Conservation (phyloP, 352 stramenopile genomes). For the Peronospora farinosa region DNA sequence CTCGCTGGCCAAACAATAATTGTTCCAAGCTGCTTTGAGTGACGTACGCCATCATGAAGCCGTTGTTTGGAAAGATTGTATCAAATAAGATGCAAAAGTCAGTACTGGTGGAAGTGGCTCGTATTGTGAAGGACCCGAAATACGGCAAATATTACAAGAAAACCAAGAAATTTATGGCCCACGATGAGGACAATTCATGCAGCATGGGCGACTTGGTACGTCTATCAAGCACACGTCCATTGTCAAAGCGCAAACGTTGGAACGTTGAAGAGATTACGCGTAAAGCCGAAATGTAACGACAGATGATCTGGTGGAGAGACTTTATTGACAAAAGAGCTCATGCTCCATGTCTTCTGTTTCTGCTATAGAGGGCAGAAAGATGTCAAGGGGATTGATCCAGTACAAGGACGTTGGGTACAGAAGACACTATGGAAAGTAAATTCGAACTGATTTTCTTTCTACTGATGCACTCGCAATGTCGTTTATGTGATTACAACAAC, state of each 20-base stretch:
- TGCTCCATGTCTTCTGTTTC: too few relatives aligned
- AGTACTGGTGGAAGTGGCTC: conserved; percentile 91
- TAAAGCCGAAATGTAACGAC: conserved; percentile 74
- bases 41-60: conserved; percentile 54
- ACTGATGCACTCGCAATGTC: conserved; percentile 7
- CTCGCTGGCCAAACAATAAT: conserved; percentile 23
- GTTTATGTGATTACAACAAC: too few relatives aligned
- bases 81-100: conserved; percentile 96
- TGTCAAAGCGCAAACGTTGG: conserved; percentile 86
- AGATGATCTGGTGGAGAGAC: background rate
- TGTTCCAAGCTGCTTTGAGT: conserved; percentile 7
- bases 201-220: conserved; percentile 87
- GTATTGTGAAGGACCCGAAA: conserved; percentile 92
- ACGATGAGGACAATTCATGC: conserved; percentile 92
- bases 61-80: conserved; percentile 92
- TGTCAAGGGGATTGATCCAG: too few relatives aligned
- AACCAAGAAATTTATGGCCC: conserved; percentile 97
- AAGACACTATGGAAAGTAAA: conserved; percentile 40
- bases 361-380: too few relatives aligned
- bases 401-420: too few relatives aligned
- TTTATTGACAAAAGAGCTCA: background rate
- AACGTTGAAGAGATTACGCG: conserved; percentile 87
- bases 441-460: conserved; percentile 38
- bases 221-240: conserved; percentile 63
- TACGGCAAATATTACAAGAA: conserved; percentile 93